These are phyloP conservation scores for Fusarium sp. DNA, from an alignment of 2,329 filamentous ascomycete genomes.

Conservation along the genomic window DNA sequence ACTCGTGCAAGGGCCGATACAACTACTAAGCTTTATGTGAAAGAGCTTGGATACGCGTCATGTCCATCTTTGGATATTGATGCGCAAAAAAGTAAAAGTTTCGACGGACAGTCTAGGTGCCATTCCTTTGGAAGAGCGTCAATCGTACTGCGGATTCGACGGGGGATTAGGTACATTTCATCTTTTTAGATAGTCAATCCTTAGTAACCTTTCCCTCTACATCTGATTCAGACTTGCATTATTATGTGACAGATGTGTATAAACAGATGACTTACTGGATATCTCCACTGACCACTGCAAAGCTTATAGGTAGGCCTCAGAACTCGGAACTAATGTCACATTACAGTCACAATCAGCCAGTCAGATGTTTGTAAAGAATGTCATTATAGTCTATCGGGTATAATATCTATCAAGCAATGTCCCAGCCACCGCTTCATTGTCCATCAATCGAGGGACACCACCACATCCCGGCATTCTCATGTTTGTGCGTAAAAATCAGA, in stretches of 20 bases:
- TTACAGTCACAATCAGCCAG: too few species aligned
- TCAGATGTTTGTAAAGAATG: background rate
- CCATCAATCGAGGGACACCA: background rate
- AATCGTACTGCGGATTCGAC: constrained; percentile 2
- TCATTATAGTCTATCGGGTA: constrained; percentile 13
- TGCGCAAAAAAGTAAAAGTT: background rate
- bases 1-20: constrained; percentile 13
- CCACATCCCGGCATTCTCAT: background rate
- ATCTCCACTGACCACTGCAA: background rate
- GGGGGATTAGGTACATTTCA: constrained; percentile 34
- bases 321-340: too few species aligned
- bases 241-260: background rate
- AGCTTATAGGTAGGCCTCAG: background rate
- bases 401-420: constrained; percentile 12
- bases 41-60: background rate
- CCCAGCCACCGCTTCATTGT: constrained; percentile 8
- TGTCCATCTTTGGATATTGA: background rate
- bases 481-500: background rate
- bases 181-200: constrained; percentile 36
- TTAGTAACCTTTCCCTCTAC: constrained; percentile 32
- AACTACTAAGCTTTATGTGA: background rate
- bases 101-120: constrained; percentile 6
- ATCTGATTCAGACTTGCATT: background rate
- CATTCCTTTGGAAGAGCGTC: background rate
- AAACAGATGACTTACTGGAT: background rate